A percentile compares a stretch with the other conserved stretches of the same genome.
Evolutionary conservation across 2,329 filamentous ascomycete genomes (phyloP).

Genomic region (Apiospora sp.): DNA sequence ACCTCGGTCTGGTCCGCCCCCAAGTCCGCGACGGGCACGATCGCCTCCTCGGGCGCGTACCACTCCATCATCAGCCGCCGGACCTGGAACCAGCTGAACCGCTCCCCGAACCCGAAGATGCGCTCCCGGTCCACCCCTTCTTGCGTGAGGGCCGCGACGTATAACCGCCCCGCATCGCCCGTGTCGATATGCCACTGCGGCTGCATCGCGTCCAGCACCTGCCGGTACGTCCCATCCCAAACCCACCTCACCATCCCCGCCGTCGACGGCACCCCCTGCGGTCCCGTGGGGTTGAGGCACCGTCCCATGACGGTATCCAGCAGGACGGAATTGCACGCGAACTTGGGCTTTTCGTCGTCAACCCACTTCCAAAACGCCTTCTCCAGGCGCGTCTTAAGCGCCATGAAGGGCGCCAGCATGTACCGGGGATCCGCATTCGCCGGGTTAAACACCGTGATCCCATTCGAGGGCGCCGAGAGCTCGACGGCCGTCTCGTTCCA

Average conservation of each 20-base stretch:
- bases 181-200: conserved; percentile 44
- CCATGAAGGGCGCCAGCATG: conserved; percentile 39
- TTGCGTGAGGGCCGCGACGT: conserved; percentile 40
- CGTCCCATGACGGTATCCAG: conserved; percentile 42
- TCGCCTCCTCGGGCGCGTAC: conserved; percentile 35
- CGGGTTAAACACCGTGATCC: conserved; percentile 28
- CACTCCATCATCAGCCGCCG: conserved; percentile 39
- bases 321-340: conserved; percentile 44
- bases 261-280: conserved; percentile 43
- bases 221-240: conserved; percentile 37
- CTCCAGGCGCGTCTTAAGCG: conserved; percentile 43
- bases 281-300: conserved; percentile 37
- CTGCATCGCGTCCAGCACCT: conserved; percentile 33
- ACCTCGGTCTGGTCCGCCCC: conserved; percentile 43
- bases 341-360: conserved; percentile 37
- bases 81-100: conserved; percentile 43
- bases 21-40: conserved; percentile 35
- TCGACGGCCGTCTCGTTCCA: conserved; percentile 44
- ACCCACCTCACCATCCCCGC: conserved; percentile 43
- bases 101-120: conserved; percentile 41
- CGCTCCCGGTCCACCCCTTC: conserved; percentile 40
- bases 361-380: conserved; percentile 45
- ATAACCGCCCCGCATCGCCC: conserved; percentile 41
- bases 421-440: neutral
- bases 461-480: conserved; percentile 23